Evolutionary conservation across 2,329 filamentous ascomycete genomes (phyloP).

Genomic region (Paramyrothecium sp.): DNA sequence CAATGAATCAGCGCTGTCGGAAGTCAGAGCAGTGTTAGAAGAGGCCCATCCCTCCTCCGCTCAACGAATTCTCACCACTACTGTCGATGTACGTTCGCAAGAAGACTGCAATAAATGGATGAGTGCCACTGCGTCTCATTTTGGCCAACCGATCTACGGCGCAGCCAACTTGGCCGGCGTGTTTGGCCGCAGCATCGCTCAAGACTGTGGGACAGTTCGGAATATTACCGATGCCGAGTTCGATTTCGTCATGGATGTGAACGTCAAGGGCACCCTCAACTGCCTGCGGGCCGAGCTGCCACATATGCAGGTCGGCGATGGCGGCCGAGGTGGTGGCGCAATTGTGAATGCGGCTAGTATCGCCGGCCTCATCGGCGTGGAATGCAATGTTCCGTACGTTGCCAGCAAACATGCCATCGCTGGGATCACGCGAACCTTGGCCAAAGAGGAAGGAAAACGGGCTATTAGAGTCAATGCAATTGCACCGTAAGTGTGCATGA

Average conservation of each 20-base stretch:
- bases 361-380: background rate
- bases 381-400: constrained; percentile 1
- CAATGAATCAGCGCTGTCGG: background rate
- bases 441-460: constrained; percentile 5
- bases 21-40: background rate
- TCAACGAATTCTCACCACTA: background rate
- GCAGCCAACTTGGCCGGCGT: constrained; percentile 4
- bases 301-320: background rate
- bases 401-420: constrained; percentile 5
- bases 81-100: background rate
- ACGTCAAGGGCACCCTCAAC: constrained; percentile 1
- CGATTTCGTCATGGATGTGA: constrained; percentile 2
- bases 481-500: constrained; percentile 3
- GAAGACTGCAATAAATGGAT: background rate
- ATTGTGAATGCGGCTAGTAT: constrained; percentile 8
- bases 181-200: background rate
- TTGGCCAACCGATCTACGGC: constrained; percentile 2
- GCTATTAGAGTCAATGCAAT: constrained; percentile 7
- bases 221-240: background rate
- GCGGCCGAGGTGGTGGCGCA: constrained; percentile 1
- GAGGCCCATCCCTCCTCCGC: background rate
- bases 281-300: constrained; percentile 4
- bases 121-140: background rate
- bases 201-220: background rate
- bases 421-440: constrained; percentile 1